Evolutionary conservation across 108 stramenopile genomes (phyloP).

Genomic region (Nitzschia sp.): DNA sequence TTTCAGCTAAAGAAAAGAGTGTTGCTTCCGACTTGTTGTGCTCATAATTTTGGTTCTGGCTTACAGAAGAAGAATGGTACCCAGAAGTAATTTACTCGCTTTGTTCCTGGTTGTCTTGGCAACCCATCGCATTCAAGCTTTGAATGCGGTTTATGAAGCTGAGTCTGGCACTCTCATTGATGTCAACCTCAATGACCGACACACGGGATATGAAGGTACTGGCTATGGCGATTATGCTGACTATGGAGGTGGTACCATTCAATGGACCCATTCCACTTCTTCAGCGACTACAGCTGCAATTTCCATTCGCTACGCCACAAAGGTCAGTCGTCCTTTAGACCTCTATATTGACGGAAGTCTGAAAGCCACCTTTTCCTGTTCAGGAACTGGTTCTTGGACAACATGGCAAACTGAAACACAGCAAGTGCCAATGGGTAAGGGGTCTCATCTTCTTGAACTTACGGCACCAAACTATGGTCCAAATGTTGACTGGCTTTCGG

Average conservation of each 20-base stretch:
- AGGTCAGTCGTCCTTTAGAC: slow-evolving; percentile 21
- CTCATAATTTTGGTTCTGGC: background rate
- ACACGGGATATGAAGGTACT: slow-evolving; percentile 11
- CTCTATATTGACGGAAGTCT: slow-evolving; percentile 22
- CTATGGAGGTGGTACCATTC: slow-evolving; percentile 12
- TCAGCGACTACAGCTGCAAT: background rate
- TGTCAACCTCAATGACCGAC: background rate
- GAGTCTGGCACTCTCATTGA: slow-evolving; percentile 3
- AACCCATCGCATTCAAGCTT: background rate
- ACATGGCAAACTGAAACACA: slow-evolving; percentile 12
- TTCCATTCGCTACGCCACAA: slow-evolving; percentile 10
- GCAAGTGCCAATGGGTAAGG: background rate
- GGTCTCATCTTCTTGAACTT: slow-evolving; percentile 5
- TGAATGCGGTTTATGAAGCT: background rate
- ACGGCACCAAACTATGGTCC: slow-evolving; percentile 8
- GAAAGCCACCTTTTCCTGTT: slow-evolving; percentile 9
- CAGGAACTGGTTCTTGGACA: slow-evolving; percentile 6
- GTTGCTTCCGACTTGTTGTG: background rate
- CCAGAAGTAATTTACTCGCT: background rate
- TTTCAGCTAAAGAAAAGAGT: background rate
- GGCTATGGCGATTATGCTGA: slow-evolving; percentile 16
- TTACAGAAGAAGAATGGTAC: background rate
- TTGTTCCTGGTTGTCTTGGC: background rate
- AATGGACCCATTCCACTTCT: slow-evolving; percentile 7
- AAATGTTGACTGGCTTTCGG: slow-evolving; percentile 24